Percentiles rank a stretch among this genome's conserved stretches.
Evolutionary conservation across 2,329 filamentous ascomycete species (phyloP).

Genomic region (Rhynchosporium secalis): DNA sequence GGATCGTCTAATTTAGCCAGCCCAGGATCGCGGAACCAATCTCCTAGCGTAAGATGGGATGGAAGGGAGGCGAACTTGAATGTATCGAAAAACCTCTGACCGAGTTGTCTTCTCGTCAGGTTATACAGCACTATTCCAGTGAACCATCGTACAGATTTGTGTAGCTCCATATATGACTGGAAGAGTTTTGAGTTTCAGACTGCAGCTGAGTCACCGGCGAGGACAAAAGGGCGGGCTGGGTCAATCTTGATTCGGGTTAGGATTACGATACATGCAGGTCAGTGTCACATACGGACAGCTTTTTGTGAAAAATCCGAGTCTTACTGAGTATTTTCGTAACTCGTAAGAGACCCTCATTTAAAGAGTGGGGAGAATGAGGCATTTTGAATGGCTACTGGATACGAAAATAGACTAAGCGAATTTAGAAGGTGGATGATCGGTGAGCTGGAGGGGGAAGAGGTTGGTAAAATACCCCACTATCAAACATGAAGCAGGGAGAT

Average conservation of each 20-base stretch:
- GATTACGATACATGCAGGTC: slow-evolving; percentile 6
- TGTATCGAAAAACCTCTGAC: not conserved
- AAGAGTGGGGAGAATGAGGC: not conserved
- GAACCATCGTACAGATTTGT: not conserved
- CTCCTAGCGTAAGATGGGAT: not conserved
- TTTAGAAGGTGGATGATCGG: slow-evolving; percentile 19
- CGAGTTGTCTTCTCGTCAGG: not conserved
- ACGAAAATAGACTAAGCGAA: slow-evolving; percentile 22
- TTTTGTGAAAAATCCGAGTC: not conserved
- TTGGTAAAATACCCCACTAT: not conserved
- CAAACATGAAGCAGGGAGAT: not conserved
- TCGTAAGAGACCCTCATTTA: not conserved
- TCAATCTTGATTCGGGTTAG: not conserved
- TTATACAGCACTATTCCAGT: not conserved
- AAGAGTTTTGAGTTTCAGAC: slow-evolving; percentile 3
- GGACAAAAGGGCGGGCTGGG: not conserved
- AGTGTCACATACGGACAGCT: slow-evolving; percentile 1
- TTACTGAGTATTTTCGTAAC: not conserved
- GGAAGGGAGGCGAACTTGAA: not conserved
- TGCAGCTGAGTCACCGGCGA: slow-evolving; percentile 20
- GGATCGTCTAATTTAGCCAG: not conserved
- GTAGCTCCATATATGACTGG: not conserved
- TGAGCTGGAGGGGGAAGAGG: not conserved
- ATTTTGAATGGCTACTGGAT: slow-evolving; percentile 2
- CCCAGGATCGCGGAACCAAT: not conserved